Percentiles rank a stretch among this genome's conserved stretches.
Evolutionary conservation across 257 asterid genomes (phyloP).

Genomic region (Pogostemon cablin): DNA sequence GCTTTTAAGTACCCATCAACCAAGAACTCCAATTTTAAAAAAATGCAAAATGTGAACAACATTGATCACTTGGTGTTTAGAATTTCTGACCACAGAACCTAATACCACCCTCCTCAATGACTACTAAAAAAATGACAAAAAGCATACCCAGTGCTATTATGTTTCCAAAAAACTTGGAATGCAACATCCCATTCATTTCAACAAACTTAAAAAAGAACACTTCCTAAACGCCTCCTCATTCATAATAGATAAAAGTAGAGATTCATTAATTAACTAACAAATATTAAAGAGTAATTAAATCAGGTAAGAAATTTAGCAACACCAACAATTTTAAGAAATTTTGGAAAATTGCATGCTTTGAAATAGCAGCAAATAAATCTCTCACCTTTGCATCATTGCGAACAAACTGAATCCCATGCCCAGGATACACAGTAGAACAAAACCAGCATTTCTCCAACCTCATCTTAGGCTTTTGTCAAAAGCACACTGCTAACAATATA

Average conservation of each 20-base stretch:
- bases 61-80: conserved; percentile 22
- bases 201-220: neutral
- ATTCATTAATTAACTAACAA: neutral
- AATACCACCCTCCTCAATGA: neutral
- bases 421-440: conserved; percentile 82
- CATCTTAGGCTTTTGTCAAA: conserved; percentile 44
- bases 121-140: neutral
- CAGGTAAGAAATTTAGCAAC: conserved; percentile 11
- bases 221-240: conserved; percentile 7
- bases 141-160: neutral
- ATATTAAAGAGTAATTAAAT: too few species aligned
- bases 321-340: conserved; percentile 1
- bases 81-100: neutral
- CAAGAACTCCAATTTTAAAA: conserved; percentile 3
- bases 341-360: neutral
- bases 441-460: conserved; percentile 96
- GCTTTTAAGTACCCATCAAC: neutral
- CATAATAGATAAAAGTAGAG: neutral
- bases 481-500: conserved; percentile 15
- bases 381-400: conserved; percentile 88
- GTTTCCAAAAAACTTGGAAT: neutral
- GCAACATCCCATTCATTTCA: neutral
- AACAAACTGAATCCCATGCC: conserved; percentile 90
- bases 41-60: conserved; percentile 7
- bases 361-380: neutral